These are phyloP conservation scores for Russula sp. DNA, from an alignment of 768 basidiomycete species.

Conservation along the genomic window DNA sequence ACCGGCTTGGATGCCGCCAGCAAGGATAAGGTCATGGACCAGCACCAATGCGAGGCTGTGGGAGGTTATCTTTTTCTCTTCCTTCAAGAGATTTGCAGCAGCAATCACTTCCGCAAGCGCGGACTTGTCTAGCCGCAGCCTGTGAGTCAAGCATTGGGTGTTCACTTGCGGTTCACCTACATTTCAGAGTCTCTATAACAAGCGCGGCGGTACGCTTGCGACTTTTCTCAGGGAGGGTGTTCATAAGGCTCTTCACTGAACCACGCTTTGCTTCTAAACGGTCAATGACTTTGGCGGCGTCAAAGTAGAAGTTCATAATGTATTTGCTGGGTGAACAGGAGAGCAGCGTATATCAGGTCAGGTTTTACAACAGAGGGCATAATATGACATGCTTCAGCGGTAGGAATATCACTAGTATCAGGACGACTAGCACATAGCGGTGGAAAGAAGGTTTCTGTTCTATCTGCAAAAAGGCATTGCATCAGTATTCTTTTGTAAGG, in stretches of 20 bases:
- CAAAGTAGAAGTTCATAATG: constrained; percentile 92
- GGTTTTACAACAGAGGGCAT: not conserved
- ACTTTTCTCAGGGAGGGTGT: constrained; percentile 62
- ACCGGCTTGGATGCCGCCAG: constrained; percentile 81
- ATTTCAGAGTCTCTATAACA: constrained; percentile 93
- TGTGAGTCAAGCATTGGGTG: not conserved
- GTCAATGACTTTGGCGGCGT: constrained; percentile 77
- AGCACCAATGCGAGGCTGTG: constrained; percentile 74
- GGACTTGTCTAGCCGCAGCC: constrained; percentile 54
- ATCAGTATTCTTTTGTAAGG: not conserved
- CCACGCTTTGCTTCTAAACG: constrained; percentile 83
- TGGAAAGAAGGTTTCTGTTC: not conserved
- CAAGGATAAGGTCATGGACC: constrained; percentile 83
- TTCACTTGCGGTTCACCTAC: constrained; percentile 33
- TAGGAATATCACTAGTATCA: constrained; percentile 10
- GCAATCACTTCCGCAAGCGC: constrained; percentile 66
- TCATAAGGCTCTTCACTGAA: constrained; percentile 83
- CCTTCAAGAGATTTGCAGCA: constrained; percentile 55
- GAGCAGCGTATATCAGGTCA: constrained; percentile 9
- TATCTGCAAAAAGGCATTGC: not conserved
- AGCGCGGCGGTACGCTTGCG: constrained; percentile 77
- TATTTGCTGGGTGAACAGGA: constrained; percentile 17
- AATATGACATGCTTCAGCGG: constrained; percentile 9
- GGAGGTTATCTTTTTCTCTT: constrained; percentile 75
- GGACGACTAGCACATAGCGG: not conserved